A percentile compares a stretch with the other conserved stretches of the same genome.
These are phyloP conservation scores for Alectoria sarmentosa DNA, from an alignment of 495 filamentous ascomycete genomes.

Conservation along the genomic window DNA sequence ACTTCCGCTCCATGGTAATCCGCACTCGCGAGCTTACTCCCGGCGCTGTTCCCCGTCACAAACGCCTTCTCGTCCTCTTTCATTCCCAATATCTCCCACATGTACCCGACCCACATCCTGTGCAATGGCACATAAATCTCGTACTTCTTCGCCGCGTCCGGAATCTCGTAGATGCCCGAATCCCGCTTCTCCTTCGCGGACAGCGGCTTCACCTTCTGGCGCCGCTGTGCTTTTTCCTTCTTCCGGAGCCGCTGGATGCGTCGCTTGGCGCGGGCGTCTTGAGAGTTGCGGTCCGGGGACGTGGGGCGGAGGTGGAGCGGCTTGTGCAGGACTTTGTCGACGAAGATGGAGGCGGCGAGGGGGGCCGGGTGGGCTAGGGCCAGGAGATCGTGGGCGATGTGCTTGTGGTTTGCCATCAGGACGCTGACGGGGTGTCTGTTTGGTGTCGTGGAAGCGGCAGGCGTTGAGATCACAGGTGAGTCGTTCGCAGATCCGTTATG, in stretches of 20 bases:
- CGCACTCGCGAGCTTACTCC: slow-evolving; percentile 66
- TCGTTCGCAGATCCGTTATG: too few species aligned
- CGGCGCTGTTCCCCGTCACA: slow-evolving; percentile 45
- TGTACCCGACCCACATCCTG: slow-evolving; percentile 74
- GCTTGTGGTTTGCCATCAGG: slow-evolving; percentile 17
- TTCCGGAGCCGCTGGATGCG: slow-evolving; percentile 51
- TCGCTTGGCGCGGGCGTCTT: slow-evolving; percentile 59
- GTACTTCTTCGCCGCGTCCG: slow-evolving; percentile 60
- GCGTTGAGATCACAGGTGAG: too few species aligned
- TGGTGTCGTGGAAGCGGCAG: too few species aligned
- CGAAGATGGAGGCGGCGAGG: slow-evolving; percentile 61
- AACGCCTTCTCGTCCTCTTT: slow-evolving; percentile 38
- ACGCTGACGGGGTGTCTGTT: neutral
- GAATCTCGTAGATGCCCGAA: slow-evolving; percentile 66
- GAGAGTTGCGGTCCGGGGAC: slow-evolving; percentile 48
- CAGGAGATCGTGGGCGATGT: slow-evolving; percentile 63
- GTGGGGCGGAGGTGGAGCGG: slow-evolving; percentile 73
- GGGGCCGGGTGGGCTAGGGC: slow-evolving; percentile 64
- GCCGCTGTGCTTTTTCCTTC: slow-evolving; percentile 47
- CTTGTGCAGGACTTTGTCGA: slow-evolving; percentile 73
- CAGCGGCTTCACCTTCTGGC: slow-evolving; percentile 65
- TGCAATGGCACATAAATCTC: slow-evolving; percentile 69
- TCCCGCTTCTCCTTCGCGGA: slow-evolving; percentile 73
- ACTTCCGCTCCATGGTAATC: slow-evolving; percentile 87
- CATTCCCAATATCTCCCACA: slow-evolving; percentile 61